A percentile compares a stretch with the other conserved stretches of the same genome.
Conservation (phyloP, 129 eudicot genomes). For the Tagetes erecta region DNA sequence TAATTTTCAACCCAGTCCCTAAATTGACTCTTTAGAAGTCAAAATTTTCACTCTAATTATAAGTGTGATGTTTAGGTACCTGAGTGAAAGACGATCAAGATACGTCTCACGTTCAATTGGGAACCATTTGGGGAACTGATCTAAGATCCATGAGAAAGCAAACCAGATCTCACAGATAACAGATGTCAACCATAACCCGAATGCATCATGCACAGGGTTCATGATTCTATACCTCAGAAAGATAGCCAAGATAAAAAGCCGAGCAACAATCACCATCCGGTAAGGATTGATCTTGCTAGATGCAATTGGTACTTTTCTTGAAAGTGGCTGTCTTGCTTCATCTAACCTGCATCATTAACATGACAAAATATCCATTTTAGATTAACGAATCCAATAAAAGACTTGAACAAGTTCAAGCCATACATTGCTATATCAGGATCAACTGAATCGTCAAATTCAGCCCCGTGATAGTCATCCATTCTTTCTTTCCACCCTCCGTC, state of each 20-base stretch:
- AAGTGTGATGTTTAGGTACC: conserved; percentile 36
- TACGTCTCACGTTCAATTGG: conserved; percentile 98
- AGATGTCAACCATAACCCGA: conserved; percentile 96
- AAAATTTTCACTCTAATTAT: not conserved
- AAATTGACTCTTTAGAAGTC: not conserved
- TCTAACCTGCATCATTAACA: conserved; percentile 62
- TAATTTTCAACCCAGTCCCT: not conserved
- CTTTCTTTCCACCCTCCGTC: conserved; percentile 92
- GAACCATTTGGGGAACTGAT: conserved; percentile 99
- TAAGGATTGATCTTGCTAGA: conserved; percentile 95
- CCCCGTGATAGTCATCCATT: conserved; percentile 88
- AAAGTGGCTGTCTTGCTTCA: conserved; percentile 96
- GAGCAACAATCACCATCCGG: conserved; percentile 88
- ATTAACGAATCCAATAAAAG: not conserved
- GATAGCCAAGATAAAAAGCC: conserved; percentile 73
- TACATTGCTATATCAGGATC: conserved; percentile 93
- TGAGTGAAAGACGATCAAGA: conserved; percentile 94
- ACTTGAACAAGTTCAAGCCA: not conserved
- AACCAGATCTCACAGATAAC: conserved; percentile 97
- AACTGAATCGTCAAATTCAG: conserved; percentile 63
- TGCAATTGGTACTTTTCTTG: conserved; percentile 96
- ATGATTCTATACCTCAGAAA: conserved; percentile 84
- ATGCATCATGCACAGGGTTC: conserved; percentile 95
- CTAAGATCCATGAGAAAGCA: conserved; percentile 97
- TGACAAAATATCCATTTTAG: conserved; percentile 5